Percentiles rank a stretch among this genome's conserved stretches.
These are phyloP conservation scores for Dendrocalamus latiflorus DNA, from an alignment of 202 grass and related monocot genomes.

Conservation along the genomic window DNA sequence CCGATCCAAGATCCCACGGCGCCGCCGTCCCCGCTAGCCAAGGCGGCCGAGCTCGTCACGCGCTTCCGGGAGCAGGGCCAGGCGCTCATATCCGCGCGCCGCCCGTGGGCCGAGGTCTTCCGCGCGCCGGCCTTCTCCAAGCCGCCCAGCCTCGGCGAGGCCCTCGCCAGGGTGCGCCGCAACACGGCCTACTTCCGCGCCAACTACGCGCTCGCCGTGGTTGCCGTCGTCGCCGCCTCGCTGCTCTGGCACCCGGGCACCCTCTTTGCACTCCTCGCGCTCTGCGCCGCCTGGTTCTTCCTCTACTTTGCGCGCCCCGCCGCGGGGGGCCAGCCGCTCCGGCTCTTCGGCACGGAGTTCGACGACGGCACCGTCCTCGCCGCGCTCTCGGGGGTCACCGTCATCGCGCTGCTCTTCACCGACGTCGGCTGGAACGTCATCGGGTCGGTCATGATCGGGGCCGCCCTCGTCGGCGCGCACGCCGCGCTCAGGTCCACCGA, in stretches of 20 bases:
- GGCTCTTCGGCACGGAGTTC: conserved; percentile 55
- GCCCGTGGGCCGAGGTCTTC: conserved; percentile 79
- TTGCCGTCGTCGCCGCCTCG: conserved; percentile 45
- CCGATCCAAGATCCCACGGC: conserved; percentile 36
- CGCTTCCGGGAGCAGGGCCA: conserved; percentile 82
- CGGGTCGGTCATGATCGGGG: conserved; percentile 49
- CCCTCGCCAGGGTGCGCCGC: conserved; percentile 52
- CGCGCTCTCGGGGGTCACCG: conserved; percentile 57
- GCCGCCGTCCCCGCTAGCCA: conserved; percentile 38
- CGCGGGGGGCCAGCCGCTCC: conserved; percentile 39
- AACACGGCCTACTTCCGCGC: conserved; percentile 82
- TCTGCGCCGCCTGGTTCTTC: conserved; percentile 85
- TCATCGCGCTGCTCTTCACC: conserved; percentile 77
- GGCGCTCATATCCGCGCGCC: conserved; percentile 59
- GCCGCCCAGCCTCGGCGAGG: conserved; percentile 54
- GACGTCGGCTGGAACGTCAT: conserved; percentile 73
- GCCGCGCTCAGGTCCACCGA: conserved; percentile 66
- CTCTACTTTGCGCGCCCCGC: conserved; percentile 83
- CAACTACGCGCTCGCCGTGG: conserved; percentile 58
- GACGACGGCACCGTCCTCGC: conserved; percentile 85
- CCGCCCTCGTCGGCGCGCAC: conserved; percentile 45
- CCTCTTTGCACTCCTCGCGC: conserved; percentile 60
- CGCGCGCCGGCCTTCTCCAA: conserved; percentile 54
- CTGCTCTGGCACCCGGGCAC: conserved; percentile 84
- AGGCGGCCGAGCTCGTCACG: conserved; percentile 62